A percentile compares a stretch with the other conserved stretches of the same genome.
Evolutionary conservation across 2,329 filamentous ascomycete species (phyloP).

Genomic region (Alternaria metachromatica): DNA sequence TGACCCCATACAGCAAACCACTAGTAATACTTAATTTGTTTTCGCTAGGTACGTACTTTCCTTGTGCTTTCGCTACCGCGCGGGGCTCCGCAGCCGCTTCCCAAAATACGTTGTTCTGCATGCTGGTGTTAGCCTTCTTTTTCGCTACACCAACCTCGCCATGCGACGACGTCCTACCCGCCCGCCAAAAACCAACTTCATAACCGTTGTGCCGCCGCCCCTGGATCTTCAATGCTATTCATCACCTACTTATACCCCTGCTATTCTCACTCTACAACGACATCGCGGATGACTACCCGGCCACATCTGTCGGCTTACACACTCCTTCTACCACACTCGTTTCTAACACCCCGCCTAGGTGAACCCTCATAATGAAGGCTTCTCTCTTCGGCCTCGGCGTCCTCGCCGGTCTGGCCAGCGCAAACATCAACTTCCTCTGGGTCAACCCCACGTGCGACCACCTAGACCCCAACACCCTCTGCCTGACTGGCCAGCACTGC

Average conservation of each 20-base stretch:
- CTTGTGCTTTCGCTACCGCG: background rate
- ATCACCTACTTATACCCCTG: background rate
- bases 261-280: background rate
- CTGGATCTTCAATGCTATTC: background rate
- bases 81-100: constrained; percentile 1
- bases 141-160: constrained; percentile 5
- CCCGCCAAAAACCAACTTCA: constrained; percentile 1
- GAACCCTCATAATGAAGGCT: constrained; percentile 35
- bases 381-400: constrained; percentile 37
- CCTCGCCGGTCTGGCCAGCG: constrained; percentile 47
- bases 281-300: background rate
- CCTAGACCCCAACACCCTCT: constrained; percentile 29
- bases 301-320: constrained; percentile 21
- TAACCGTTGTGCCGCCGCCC: background rate
- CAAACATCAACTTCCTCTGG: constrained; percentile 59
- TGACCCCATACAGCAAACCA: background rate
- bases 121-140: constrained; percentile 9
- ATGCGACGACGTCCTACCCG: constrained; percentile 4
- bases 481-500: constrained; percentile 50
- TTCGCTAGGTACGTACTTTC: constrained; percentile 18
- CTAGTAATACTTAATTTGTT: constrained; percentile 14
- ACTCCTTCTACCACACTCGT: background rate
- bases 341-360: constrained; percentile 8
- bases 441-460: constrained; percentile 54
- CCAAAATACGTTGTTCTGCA: background rate